Base-by-base conservation (phyloP, 352 stramenopile species). In the Globisporangium canariense region DNA sequence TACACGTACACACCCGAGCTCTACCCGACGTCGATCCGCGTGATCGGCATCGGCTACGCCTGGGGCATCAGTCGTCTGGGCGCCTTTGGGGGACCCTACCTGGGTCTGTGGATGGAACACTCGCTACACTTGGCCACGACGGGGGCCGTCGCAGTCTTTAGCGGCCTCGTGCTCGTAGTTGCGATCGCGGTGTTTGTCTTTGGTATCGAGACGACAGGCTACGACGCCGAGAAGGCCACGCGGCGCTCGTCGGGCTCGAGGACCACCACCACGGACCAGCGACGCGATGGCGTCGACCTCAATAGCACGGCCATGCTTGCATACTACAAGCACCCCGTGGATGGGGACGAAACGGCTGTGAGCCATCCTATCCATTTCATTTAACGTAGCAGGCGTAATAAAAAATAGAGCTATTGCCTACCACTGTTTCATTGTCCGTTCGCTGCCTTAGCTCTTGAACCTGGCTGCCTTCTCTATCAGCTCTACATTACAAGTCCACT, bases 1-100 rank as follows among this genome's bases (percentile, higher is more conserved):
- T 71, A 69, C 40, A 46, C 65, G 6, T 79, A 74, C 51, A 81
- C 75, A 1, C 68, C 67, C 18, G 75, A 83, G 59, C 71, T 76
- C 51, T 83, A 79, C 36, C 68, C 71, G n/a, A 64, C 77, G 9
- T 62, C 76, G 22, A 72, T 77, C 30, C 69, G 76, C 51, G 66
- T 74, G 6, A 30, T 81, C 10, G 76, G 73, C 13, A 68, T 79
- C 30, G 75, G 66, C n/a, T 75, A 67, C 38, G 55, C 76, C 36
- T 64, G 60, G 28, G 73, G 40, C 2, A 60, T 70, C 30, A 69
- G 50, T 18, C 56, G 62, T 51, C 11, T 77, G 63, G 62, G 69
- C 64, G 4, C 61, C 74, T 50, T 62, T 74, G 10, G 62, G 69
- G 78, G 46, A 22, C 65, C 41, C 69, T 71, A 30, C 54, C 59